These are phyloP conservation scores for Butyriboletus appendiculatus DNA, from an alignment of 1,284 basidiomycete species.

Conservation along the genomic window DNA sequence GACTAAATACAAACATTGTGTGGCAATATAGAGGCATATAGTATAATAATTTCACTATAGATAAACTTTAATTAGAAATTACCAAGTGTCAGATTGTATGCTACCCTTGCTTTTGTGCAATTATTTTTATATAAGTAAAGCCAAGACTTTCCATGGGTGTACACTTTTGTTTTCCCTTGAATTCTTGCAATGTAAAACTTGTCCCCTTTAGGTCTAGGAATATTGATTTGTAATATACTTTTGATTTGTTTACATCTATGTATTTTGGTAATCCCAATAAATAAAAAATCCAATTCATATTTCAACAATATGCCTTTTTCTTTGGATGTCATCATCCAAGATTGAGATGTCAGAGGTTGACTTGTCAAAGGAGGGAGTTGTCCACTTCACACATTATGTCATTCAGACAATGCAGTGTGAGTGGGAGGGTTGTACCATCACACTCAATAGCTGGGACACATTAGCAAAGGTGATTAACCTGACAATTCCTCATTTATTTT, in stretches of 20 bases:
- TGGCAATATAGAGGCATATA: too few relatives aligned
- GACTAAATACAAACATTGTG: too few relatives aligned
- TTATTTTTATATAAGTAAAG: too few relatives aligned
- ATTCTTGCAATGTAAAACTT: too few relatives aligned
- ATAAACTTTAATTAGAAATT: too few relatives aligned
- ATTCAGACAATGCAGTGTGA: conserved; percentile 31
- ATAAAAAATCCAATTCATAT: background rate
- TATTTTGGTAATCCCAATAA: background rate
- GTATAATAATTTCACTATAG: too few relatives aligned
- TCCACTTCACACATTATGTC: conserved; percentile 23
- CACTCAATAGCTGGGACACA: conserved; percentile 31
- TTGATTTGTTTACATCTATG: conserved; percentile 16
- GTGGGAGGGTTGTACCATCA: conserved; percentile 25
- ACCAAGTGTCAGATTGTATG: too few relatives aligned
- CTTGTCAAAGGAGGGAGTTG: conserved; percentile 24
- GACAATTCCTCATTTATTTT: background rate
- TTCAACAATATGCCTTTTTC: background rate
- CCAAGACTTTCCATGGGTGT: too few relatives aligned
- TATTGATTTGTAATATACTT: background rate
- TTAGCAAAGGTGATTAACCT: conserved; percentile 30
- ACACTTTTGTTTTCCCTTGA: too few relatives aligned
- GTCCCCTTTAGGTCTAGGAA: too few relatives aligned
- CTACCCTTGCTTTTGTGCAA: too few relatives aligned
- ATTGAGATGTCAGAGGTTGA: conserved; percentile 18
- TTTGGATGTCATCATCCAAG: conserved; percentile 9